Evolutionary conservation across 768 basidiomycete genomes (phyloP), one percentile per base, ranked within the genome.

Genomic region (Paxillus involutus): DNA sequence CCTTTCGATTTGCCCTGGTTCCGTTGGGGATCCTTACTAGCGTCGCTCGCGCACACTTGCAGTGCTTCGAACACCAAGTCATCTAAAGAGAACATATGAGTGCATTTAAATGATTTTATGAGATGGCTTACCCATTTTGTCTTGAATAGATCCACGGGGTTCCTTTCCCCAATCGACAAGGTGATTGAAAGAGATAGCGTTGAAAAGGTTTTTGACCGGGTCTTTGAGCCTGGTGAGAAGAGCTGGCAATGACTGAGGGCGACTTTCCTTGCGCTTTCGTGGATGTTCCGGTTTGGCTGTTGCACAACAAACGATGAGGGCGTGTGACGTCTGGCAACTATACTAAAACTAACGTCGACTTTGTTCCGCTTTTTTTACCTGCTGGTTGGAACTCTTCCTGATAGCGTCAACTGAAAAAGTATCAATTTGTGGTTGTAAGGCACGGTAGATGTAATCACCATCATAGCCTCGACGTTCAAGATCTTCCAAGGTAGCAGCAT

Each of bases 401-500:
- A 60, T 60, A 14, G 39, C 36, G 24, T 57, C 37, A 16, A 60
- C 59, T 59, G n/a, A 35, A 30, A 29, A 37, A 3, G 21, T 12
- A 11, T 35, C 3, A 39, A 6, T 33, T 13, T 12, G 12, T 12
- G 12, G 16, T 35, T 17, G 46, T 19, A 37, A 16, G 8, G 6
- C 3, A 14, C 16, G 32, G 32, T 9, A 11, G n/a, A 6, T 29
- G 43, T 44, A 35, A 4, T 33, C 62, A 87, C 89, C 86, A 66
- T 91, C 89, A 66, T 90, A 94, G 10, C 91, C 93, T 55, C 91
- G 76, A 29, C 90, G 75, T 59, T 84, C 84, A 51, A 95, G 72
- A 11, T 89, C 83, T 45, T 83, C 78, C n/a, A 96, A 69, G 52
- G 93, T 21, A 21, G 21, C 88, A 0, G 94, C 95, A 0, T 90